Conservation (phyloP, 208 protist genomes). For the Angomonas deanei region DNA sequence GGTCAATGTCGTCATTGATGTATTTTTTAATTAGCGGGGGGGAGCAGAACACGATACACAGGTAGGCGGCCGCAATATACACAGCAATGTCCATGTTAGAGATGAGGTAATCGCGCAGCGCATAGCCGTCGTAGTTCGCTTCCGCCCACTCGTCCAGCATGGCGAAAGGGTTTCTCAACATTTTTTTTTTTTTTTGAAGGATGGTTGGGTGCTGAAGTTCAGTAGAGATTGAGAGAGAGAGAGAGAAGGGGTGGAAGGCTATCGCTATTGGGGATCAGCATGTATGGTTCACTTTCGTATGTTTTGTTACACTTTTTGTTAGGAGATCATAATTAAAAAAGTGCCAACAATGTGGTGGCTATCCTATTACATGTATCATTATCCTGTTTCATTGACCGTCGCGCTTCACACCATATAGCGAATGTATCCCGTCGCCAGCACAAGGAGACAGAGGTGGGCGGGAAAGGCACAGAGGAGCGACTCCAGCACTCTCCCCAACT, state of each 20-base stretch:
- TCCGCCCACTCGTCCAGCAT: slow-evolving; percentile 43
- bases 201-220: no score
- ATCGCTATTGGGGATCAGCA: no score
- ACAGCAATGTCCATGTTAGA: slow-evolving; percentile 52
- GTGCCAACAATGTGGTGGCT: background rate
- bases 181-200: background rate
- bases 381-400: background rate
- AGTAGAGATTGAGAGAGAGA: no score
- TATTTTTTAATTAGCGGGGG: slow-evolving; percentile 25
- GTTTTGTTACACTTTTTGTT: no score
- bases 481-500: background rate
- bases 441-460: background rate
- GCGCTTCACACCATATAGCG: background rate
- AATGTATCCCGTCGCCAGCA: background rate
- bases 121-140: slow-evolving; percentile 56
- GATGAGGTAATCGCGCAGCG: slow-evolving; percentile 39
- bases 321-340: no score
- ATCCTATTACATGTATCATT: background rate
- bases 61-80: slow-evolving; percentile 37
- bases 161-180: background rate
- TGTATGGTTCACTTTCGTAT: no score
- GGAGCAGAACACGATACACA: slow-evolving; percentile 44
- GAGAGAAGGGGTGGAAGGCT: no score
- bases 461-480: background rate
- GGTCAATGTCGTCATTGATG: slow-evolving; percentile 16